A percentile compares a stretch with the other conserved stretches of the same genome.
phyloP scores from a whole-genome alignment of 768 basidiomycete species.

The Lactarius hengduanensis region DNA sequence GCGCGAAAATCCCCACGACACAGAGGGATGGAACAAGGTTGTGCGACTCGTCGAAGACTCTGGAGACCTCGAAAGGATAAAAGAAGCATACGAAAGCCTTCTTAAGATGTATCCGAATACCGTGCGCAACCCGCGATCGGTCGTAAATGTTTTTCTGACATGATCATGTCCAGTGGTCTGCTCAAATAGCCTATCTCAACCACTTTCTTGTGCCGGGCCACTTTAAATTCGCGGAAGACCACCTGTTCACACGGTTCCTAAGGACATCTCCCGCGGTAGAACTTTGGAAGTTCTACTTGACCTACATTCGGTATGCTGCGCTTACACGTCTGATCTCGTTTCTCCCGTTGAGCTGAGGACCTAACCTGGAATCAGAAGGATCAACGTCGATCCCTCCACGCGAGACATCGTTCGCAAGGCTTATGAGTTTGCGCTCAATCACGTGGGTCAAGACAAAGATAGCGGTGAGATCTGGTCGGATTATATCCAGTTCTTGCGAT shows the following conservation, averaged over 20 bases:
- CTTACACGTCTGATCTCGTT: constrained; percentile 22
- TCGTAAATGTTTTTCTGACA: constrained; percentile 31
- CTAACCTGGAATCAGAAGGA: constrained; percentile 47
- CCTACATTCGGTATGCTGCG: constrained; percentile 67
- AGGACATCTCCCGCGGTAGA: constrained; percentile 84
- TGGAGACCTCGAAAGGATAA: constrained; percentile 76
- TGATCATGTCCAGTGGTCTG: constrained; percentile 56
- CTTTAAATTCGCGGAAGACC: constrained; percentile 73
- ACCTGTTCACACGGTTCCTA: constrained; percentile 84
- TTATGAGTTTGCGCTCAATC: constrained; percentile 89
- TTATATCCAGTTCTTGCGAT: constrained; percentile 85
- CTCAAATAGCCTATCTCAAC: constrained; percentile 81
- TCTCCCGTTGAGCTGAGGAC: constrained; percentile 6
- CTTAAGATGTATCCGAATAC: constrained; percentile 89
- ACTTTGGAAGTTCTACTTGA: constrained; percentile 90
- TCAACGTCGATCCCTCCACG: constrained; percentile 63
- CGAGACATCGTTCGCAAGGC: constrained; percentile 82
- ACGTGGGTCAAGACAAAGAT: constrained; percentile 90
- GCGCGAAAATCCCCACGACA: constrained; percentile 67
- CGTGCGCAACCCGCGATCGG: constrained; percentile 53
- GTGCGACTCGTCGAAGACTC: constrained; percentile 74
- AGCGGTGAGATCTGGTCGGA: constrained; percentile 92
- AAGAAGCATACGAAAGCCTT: constrained; percentile 78
- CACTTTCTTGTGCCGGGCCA: constrained; percentile 67
- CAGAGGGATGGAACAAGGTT: constrained; percentile 75